Conservation (phyloP, 805 yeast species). For the Candida yuanshanica region DNA sequence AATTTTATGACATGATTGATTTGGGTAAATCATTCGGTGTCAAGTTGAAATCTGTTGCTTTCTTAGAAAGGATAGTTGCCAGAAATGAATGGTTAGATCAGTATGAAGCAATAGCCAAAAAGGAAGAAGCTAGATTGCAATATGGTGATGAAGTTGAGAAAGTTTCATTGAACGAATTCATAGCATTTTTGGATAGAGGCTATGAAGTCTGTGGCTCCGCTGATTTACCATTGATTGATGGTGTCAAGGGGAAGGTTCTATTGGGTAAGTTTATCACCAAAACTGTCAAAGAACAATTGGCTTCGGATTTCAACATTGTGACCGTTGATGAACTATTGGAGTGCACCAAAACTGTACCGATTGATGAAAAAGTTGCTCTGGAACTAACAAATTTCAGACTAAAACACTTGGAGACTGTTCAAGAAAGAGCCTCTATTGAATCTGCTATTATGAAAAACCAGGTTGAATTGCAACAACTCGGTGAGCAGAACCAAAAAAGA, state of each 20-base stretch:
- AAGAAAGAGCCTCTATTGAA: slow-evolving; percentile 5
- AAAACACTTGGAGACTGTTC: slow-evolving; percentile 9
- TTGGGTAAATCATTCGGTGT: slow-evolving; percentile 59
- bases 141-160: neutral
- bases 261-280: slow-evolving; percentile 14
- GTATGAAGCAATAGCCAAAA: slow-evolving; percentile 17
- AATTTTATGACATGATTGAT: slow-evolving; percentile 47
- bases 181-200: slow-evolving; percentile 22
- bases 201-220: slow-evolving; percentile 17
- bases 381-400: slow-evolving; percentile 12
- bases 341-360: slow-evolving; percentile 18
- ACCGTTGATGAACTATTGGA: slow-evolving; percentile 9
- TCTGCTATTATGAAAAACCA: slow-evolving; percentile 12
- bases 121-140: slow-evolving; percentile 6
- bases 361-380: slow-evolving; percentile 12
- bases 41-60: slow-evolving; percentile 40
- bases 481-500: slow-evolving; percentile 4
- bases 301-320: slow-evolving; percentile 1
- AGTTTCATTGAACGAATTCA: slow-evolving; percentile 15
- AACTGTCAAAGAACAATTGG: slow-evolving; percentile 7
- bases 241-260: slow-evolving; percentile 6
- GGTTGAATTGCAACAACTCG: slow-evolving; percentile 7
- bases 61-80: slow-evolving; percentile 32
- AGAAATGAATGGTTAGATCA: slow-evolving; percentile 35
- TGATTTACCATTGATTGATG: slow-evolving; percentile 14